Base-by-base conservation (phyloP, 2,329 filamentous ascomycete species). In the Aspergillus neoniger region DNA sequence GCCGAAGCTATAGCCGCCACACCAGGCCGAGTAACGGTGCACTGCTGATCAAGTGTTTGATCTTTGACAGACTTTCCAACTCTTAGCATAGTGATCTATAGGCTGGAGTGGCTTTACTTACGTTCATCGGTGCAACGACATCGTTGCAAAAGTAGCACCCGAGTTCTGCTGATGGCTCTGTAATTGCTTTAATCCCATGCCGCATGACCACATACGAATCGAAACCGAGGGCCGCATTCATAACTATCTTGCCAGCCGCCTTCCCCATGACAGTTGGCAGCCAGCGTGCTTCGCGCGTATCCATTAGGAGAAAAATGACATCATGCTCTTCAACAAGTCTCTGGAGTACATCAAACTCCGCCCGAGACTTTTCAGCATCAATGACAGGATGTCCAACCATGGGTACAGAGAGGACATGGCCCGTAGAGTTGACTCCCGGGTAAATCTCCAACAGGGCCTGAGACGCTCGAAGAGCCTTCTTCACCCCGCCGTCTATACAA, bases 81-180 rank as follows among this genome's bases (percentile, higher is more conserved):
- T 47, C 38, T 68, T 58, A 69, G 64, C 51, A 28, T 14, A 54
- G 58, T 47, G 55, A 60, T 62, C 66, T 61, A 39, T 44, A 25
- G 2, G 53, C 50, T 44, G 38, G 28, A 52, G 14, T 23, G 17
- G 19, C 39, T 36, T 44, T 38, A 84, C 89, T 86, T 80, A 96
- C 93, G 79, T 98, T 92, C 63, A 89, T 89, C 21, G 95, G 95
- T 6, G 94, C 91, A 53, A 98, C 94, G 25, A 99, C 94, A 74
- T 99, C 95, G 70, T 96, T 98, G 79, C 95, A 99, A 77, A 98
- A 99, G 75, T 99, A 99, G 77, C 95, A 99, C 9, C 95, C 95
- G 25, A 98, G 82, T 25, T 91, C 87, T 55, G 86, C 81, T 57
- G 86, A 81, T n/a, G 79, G 82, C 10, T 85, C 81, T 54, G 82